phyloP scores from a whole-genome alignment of 73 alveolate species.

The Effrenium voratum region DNA sequence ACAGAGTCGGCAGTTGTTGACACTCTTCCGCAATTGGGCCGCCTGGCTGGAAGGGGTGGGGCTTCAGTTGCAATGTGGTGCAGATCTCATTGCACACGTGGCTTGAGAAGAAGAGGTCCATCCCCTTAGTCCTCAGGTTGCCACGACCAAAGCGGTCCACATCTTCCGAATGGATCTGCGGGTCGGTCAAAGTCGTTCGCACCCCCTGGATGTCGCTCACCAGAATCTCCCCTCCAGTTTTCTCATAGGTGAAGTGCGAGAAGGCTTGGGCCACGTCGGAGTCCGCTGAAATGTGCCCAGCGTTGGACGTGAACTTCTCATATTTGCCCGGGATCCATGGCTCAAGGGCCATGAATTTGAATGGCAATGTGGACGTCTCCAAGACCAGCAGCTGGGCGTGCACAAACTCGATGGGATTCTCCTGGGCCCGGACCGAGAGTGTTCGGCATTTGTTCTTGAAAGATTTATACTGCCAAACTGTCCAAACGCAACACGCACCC shows the following conservation, averaged over 20 bases:
- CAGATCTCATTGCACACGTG: constrained; percentile 34
- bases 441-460: too few species aligned
- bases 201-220: constrained; percentile 76
- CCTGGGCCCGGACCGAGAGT: constrained; percentile 20
- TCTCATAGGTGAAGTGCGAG: constrained; percentile 31
- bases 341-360: constrained; percentile 36
- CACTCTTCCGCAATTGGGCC: not conserved
- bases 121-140: constrained; percentile 26
- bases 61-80: constrained; percentile 2
- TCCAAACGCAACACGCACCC: too few species aligned
- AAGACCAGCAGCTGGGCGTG: constrained; percentile 49
- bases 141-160: constrained; percentile 54
- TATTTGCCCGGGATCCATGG: constrained; percentile 54
- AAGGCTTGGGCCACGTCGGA: constrained; percentile 43
- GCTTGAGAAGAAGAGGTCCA: constrained; percentile 40
- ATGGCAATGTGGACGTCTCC: constrained; percentile 12
- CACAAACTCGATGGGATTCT: constrained; percentile 61
- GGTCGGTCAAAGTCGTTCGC: constrained; percentile 61
- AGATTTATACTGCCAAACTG: too few species aligned
- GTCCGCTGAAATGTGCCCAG: constrained; percentile 42
- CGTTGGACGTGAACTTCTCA: constrained; percentile 46
- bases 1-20: not conserved
- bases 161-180: constrained; percentile 72
- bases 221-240: constrained; percentile 23
- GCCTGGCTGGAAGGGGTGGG: constrained; percentile 47